Evolutionary conservation across 2,329 filamentous ascomycete species (phyloP).

Genomic region (Xylariaceae sp.): DNA sequence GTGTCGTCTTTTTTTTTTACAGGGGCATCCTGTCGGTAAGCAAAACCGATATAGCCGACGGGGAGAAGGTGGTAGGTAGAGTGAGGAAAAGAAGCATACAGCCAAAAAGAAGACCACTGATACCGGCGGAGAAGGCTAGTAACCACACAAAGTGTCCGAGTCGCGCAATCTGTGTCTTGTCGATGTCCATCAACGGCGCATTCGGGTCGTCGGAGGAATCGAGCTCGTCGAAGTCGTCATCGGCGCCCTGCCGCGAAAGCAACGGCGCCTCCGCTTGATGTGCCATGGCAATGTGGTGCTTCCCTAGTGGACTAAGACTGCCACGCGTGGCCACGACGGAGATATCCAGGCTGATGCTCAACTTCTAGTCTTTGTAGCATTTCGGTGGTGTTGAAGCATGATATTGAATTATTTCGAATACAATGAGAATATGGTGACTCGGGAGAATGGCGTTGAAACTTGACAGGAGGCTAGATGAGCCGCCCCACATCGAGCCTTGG

Average conservation of each 20-base stretch:
- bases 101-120: conserved; percentile 63
- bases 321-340: background rate
- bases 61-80: background rate
- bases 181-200: background rate
- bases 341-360: background rate
- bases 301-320: background rate
- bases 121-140: conserved; percentile 59
- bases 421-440: too few species aligned
- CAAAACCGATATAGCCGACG: background rate
- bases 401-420: too few species aligned
- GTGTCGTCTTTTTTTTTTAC: conserved; percentile 49
- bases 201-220: conserved; percentile 1
- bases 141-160: conserved; percentile 52
- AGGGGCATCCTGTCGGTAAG: conserved; percentile 6
- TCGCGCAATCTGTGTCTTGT: conserved; percentile 4
- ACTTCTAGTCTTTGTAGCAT: conserved; percentile 6
- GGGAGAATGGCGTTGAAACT: too few species aligned
- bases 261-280: conserved; percentile 15
- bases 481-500: too few species aligned
- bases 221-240: conserved; percentile 15
- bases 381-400: background rate
- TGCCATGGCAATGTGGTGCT: conserved; percentile 4
- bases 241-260: conserved; percentile 14
- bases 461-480: too few species aligned
- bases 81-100: conserved; percentile 41